Evolutionary conservation across 1,284 basidiomycete genomes (phyloP), one percentile per base, ranked within the genome.

Genomic region (Rhodotorula glutinis): DNA sequence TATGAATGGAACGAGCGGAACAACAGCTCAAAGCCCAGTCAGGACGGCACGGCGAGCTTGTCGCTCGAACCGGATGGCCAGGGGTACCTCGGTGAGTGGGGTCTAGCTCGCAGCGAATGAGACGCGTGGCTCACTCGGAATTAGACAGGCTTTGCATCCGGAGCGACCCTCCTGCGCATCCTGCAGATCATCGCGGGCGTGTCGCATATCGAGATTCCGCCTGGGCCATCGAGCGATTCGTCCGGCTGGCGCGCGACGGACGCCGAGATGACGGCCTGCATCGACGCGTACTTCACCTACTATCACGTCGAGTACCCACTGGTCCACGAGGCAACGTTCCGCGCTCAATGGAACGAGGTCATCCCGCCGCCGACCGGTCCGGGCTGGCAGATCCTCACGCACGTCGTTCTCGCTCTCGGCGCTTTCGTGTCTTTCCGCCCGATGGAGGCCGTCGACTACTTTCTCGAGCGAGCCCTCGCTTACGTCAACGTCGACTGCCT

Each of bases 271-370:
- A 13, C 33, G 29, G 33, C 23, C 25, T 56, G 27, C 60, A 25
- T 62, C 44, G 30, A 49, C n/a, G 33, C 44, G n/a, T 62, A 62
- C 53, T 62, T 76, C 55, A 27, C 40, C 9, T 65, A 67, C 51
- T 76, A 72, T 57, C 74, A 75, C 52, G 64, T 62, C 0, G 71
- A 75, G 62, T 76, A 76, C 49, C 74, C 74, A 16, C 59, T 76
- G 41, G 40, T 76, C 8, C 75, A 76, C 53, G 72, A 76, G 53
- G 53, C 69, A 41, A 70, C 73, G 0, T 76, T 76, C 57, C 62
- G 71, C 19, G 75, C 75, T 9, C 74, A 76, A 49, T 56, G 63
- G 16, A 60, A 62, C 51, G 69, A 74, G n/a, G 66, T 76, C 29
- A 61, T 75, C 33, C 47, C 70, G 14, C 65, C 66, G 23, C 75